These are phyloP conservation scores for Cicer arietinum DNA, from an alignment of 306 rosid genomes.

Conservation along the genomic window DNA sequence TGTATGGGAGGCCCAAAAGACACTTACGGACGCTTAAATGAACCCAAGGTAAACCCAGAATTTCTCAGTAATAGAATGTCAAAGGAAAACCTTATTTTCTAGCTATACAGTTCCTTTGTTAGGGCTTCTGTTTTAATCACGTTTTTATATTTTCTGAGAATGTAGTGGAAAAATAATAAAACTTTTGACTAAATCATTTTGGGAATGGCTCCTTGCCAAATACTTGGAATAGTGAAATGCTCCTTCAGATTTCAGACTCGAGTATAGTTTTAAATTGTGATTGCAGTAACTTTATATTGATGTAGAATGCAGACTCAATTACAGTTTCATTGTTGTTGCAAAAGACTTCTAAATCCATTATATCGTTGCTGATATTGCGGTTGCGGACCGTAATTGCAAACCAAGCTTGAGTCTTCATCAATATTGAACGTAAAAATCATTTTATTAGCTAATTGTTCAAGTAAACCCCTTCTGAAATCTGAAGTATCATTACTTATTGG, in stretches of 20 bases:
- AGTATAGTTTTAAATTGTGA: too few species aligned
- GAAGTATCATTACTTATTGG: too few species aligned
- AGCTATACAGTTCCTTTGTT: neutral
- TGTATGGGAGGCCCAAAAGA: constrained; percentile 92
- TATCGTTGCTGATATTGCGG: too few species aligned
- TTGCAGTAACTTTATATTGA: too few species aligned
- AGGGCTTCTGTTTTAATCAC: neutral
- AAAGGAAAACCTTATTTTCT: neutral
- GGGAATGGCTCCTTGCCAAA: neutral
- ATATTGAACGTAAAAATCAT: too few species aligned
- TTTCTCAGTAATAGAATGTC: neutral
- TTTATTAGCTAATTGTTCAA: too few species aligned
- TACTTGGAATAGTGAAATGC: neutral
- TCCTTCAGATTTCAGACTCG: neutral
- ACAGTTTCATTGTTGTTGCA: too few species aligned
- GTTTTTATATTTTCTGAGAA: neutral
- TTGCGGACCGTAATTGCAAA: too few species aligned
- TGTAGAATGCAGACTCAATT: too few species aligned
- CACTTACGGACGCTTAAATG: constrained; percentile 83
- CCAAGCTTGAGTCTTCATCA: neutral
- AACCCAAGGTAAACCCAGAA: constrained; percentile 56
- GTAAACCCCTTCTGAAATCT: too few species aligned
- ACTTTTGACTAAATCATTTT: neutral
- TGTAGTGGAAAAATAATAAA: neutral
- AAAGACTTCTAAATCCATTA: too few species aligned